Conservation (phyloP, 129 eudicot genomes). For the Chrysanthemum seticuspe region DNA sequence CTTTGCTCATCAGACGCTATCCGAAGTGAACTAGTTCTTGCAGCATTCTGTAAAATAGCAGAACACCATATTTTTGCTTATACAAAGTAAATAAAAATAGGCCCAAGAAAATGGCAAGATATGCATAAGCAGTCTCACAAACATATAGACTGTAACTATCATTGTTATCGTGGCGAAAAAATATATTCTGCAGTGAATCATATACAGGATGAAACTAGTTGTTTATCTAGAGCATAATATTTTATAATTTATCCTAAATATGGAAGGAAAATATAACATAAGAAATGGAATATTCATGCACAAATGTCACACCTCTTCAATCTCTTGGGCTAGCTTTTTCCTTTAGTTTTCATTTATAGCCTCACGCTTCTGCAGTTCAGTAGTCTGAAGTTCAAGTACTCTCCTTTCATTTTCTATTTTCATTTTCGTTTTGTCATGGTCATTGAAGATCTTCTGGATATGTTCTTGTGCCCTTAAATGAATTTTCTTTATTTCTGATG, state of each 20-base stretch:
- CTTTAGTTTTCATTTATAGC: slow-evolving; percentile 66
- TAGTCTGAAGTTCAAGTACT: slow-evolving; percentile 69
- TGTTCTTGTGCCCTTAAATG: slow-evolving; percentile 66
- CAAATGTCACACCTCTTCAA: slow-evolving; percentile 60
- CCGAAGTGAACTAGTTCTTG: slow-evolving; percentile 54
- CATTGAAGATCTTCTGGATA: slow-evolving; percentile 64
- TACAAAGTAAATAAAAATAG: too few relatives aligned
- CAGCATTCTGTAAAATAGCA: slow-evolving; percentile 48
- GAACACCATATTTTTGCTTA: too few relatives aligned
- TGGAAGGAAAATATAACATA: too few relatives aligned
- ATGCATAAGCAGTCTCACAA: too few relatives aligned
- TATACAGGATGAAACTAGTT: too few relatives aligned
- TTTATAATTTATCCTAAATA: too few relatives aligned
- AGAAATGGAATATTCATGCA: neutral
- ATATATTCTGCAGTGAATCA: too few relatives aligned
- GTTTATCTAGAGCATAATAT: too few relatives aligned
- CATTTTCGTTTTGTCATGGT: slow-evolving; percentile 74
- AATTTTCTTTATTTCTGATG: slow-evolving; percentile 67
- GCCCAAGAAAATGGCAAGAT: too few relatives aligned
- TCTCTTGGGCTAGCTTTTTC: slow-evolving; percentile 66
- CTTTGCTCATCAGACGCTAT: slow-evolving; percentile 76
- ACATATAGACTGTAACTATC: too few relatives aligned
- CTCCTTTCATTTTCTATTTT: slow-evolving; percentile 52
- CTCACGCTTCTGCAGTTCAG: slow-evolving; percentile 77
- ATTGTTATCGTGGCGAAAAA: too few relatives aligned